These are phyloP conservation scores for Ceratobasidium sp. DNA, from an alignment of 1,284 basidiomycete species.

Conservation along the genomic window DNA sequence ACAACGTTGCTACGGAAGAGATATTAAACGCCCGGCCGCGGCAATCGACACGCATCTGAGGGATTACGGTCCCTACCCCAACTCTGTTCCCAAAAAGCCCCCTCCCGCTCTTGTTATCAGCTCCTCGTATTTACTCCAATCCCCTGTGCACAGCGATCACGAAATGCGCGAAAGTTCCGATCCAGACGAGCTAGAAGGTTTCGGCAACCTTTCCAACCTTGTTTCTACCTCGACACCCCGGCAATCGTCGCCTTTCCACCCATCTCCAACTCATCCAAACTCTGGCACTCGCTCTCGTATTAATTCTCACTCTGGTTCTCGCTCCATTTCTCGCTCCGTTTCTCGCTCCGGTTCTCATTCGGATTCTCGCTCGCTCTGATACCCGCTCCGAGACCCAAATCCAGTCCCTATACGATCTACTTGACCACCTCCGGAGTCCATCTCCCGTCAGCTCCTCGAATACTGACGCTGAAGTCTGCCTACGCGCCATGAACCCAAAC, in stretches of 20 bases:
- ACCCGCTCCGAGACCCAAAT: no score
- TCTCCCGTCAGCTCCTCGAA: background rate
- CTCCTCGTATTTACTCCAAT: no score
- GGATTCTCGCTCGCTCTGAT: background rate
- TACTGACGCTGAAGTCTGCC: background rate
- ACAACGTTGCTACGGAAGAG: background rate
- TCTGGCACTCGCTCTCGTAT: background rate
- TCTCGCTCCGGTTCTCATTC: background rate
- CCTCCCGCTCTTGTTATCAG: no score
- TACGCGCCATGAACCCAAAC: background rate
- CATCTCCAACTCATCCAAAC: background rate
- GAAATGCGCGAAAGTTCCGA: no score
- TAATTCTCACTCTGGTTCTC: background rate
- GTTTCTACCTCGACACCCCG: no score
- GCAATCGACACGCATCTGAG: background rate
- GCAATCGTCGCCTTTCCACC: no score
- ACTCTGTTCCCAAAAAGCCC: background rate
- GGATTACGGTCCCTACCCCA: background rate
- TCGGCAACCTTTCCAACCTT: no score
- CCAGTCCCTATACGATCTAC: no score
- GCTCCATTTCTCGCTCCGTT: background rate
- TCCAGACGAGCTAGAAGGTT: no score
- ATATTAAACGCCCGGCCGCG: background rate
- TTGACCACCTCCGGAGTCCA: background rate
- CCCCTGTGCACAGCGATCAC: background rate